Conservation (phyloP, 345 rosid genomes). For the Pugionium dolabratum region DNA sequence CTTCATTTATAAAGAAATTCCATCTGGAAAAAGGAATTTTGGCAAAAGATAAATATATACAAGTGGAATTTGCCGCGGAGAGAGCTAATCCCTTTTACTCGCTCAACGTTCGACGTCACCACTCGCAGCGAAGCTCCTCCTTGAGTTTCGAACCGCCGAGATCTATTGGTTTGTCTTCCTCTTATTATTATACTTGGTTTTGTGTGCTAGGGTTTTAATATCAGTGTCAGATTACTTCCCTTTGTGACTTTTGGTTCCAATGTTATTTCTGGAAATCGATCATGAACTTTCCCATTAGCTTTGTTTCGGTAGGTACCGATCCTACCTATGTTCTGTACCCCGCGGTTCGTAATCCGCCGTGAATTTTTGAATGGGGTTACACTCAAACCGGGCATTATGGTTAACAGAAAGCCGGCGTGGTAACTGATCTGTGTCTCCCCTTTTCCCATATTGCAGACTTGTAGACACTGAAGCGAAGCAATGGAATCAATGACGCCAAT, state of each 20-base stretch:
- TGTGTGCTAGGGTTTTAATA: neutral
- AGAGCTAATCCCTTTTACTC: constrained; percentile 6
- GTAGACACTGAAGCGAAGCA: constrained; percentile 23
- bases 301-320: neutral
- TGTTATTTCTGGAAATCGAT: neutral
- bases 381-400: constrained; percentile 26
- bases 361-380: constrained; percentile 15
- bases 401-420: constrained; percentile 18
- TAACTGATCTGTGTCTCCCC: neutral
- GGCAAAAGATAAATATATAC: neutral
- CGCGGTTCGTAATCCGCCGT: constrained; percentile 14
- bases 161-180: constrained; percentile 16
- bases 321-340: neutral
- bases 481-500: constrained; percentile 49
- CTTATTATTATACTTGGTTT: neutral
- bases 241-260: neutral
- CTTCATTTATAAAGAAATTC: neutral
- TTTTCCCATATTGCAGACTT: constrained; percentile 8
- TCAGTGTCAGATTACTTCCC: constrained; percentile 16
- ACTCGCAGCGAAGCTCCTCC: neutral
- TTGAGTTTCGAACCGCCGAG: neutral
- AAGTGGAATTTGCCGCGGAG: constrained; percentile 36
- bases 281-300: neutral
- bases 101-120: neutral
- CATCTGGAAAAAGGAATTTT: neutral